These are phyloP conservation scores for Microbotryum violaceum DNA, from an alignment of 1,284 basidiomycete genomes.

Conservation along the genomic window DNA sequence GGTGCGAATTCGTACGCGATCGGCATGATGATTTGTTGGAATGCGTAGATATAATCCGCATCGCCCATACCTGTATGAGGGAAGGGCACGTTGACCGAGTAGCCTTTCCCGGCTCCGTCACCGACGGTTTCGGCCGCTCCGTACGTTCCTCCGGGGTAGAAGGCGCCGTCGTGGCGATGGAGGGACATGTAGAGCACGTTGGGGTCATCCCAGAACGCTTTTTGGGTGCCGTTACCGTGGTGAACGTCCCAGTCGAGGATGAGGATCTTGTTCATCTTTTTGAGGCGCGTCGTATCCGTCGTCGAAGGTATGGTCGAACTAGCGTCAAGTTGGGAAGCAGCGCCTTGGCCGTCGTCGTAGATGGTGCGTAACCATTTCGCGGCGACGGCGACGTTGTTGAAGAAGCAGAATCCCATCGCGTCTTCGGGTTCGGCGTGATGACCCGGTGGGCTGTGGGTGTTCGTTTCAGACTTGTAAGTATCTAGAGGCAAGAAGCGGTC, in stretches of 20 bases:
- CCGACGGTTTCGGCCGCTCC: constrained; percentile 80
- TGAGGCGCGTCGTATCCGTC: constrained; percentile 34
- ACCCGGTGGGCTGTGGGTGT: constrained; percentile 60
- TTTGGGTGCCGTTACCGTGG: constrained; percentile 96
- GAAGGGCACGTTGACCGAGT: constrained; percentile 95
- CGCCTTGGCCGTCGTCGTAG: constrained; percentile 63
- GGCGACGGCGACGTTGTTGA: constrained; percentile 96
- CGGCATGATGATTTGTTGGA: constrained; percentile 92
- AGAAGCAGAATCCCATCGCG: constrained; percentile 99
- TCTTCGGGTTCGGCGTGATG: constrained; percentile 98
- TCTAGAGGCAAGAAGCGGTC: too few relatives aligned
- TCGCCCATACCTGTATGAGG: constrained; percentile 80
- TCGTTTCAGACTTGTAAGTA: too few relatives aligned
- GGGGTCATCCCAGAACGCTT: constrained; percentile 85
- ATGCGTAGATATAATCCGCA: constrained; percentile 93
- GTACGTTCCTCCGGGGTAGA: constrained; percentile 88
- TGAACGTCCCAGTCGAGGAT: constrained; percentile 99
- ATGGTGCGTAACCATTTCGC: constrained; percentile 46
- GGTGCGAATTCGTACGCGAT: constrained; percentile 94
- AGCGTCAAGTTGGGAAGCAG: constrained; percentile 16
- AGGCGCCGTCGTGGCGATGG: constrained; percentile 89
- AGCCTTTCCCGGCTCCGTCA: constrained; percentile 71
- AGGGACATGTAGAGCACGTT: constrained; percentile 91
- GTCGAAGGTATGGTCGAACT: not conserved
- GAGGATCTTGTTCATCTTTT: constrained; percentile 62